Conservation (phyloP, 306 rosid species). For the Ziziphus jujuba region DNA sequence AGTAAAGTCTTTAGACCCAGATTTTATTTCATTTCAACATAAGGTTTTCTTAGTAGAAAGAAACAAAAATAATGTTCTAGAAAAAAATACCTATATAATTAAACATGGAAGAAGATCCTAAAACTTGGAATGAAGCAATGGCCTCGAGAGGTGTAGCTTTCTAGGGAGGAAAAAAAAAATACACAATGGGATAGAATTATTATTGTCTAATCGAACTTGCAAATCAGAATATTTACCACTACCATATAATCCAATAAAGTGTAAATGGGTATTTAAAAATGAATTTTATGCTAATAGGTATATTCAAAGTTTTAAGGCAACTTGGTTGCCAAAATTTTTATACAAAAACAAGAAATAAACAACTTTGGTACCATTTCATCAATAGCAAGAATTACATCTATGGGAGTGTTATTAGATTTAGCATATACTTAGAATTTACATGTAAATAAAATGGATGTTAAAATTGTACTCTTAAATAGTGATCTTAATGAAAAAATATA, state of each 20-base stretch:
- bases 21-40: slow-evolving; percentile 1
- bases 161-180: not conserved
- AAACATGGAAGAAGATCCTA: not conserved
- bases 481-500: not conserved
- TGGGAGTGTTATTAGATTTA: not conserved
- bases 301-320: no score
- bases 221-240: not conserved
- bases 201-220: not conserved
- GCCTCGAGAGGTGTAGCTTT: not conserved
- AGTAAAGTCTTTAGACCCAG: not conserved
- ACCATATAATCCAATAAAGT: not conserved
- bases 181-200: not conserved
- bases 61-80: not conserved
- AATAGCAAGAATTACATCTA: not conserved
- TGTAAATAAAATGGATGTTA: not conserved
- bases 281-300: no score
- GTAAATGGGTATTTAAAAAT: not conserved
- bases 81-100: not conserved
- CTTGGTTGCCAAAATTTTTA: not conserved
- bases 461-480: not conserved
- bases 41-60: not conserved
- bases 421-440: not conserved
- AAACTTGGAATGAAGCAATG: not conserved
- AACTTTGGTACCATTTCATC: not conserved
- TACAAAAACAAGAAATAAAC: not conserved